These are phyloP conservation scores for Nakataea oryzae DNA, from an alignment of 2,329 filamentous ascomycete genomes.

Conservation along the genomic window DNA sequence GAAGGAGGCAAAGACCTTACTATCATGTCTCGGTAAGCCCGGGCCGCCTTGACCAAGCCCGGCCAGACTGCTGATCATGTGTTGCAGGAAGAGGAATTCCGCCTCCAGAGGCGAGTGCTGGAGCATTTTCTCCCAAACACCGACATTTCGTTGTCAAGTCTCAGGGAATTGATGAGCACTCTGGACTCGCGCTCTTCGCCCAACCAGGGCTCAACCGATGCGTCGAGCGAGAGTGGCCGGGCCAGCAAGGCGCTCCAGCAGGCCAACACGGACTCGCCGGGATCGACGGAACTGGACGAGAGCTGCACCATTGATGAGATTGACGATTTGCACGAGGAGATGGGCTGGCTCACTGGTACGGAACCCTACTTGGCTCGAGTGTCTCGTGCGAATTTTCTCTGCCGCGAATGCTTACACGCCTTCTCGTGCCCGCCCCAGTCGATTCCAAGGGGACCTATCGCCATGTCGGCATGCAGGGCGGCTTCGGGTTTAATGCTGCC, in stretches of 20 bases:
- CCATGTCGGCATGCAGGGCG: constrained; percentile 13
- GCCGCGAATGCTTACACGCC: neutral
- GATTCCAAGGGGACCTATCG: constrained; percentile 12
- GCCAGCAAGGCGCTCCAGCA: neutral
- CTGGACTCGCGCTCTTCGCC: constrained; percentile 5
- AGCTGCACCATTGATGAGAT: constrained; percentile 12
- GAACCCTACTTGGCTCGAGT: no score
- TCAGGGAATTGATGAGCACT: constrained; percentile 10
- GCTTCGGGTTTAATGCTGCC: constrained; percentile 14
- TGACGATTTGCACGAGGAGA: constrained; percentile 12
- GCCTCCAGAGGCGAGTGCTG: constrained; percentile 16
- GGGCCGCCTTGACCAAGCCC: neutral
- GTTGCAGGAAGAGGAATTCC: constrained; percentile 14
- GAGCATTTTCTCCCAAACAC: constrained; percentile 16
- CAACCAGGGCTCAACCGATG: neutral
- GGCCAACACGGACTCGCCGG: neutral
- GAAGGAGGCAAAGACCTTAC: constrained; percentile 16
- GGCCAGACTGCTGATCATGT: neutral
- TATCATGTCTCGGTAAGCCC: constrained; percentile 14
- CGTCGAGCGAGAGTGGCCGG: neutral
- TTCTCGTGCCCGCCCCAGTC: neutral
- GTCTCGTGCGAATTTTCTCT: neutral
- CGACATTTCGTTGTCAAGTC: constrained; percentile 13
- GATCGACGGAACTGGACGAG: neutral
- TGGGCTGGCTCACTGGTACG: constrained; percentile 11